Evolutionary conservation across 2,329 filamentous ascomycete genomes (phyloP).

Genomic region (Aphanoascus verrucosus): DNA sequence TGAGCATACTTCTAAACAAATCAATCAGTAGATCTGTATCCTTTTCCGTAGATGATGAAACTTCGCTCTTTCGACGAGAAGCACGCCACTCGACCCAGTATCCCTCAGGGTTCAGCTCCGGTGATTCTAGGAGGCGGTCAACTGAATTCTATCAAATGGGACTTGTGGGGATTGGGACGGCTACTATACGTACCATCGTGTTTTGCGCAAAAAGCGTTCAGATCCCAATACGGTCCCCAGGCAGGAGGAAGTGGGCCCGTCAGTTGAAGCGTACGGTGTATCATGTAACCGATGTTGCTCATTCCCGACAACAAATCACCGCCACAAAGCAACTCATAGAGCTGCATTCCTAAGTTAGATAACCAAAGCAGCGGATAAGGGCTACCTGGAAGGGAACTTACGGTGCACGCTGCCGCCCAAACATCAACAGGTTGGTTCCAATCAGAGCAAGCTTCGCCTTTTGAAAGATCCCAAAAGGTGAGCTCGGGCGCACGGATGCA

Average conservation of each 20-base stretch:
- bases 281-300: background rate
- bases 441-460: background rate
- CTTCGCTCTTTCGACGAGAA: background rate
- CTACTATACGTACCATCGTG: background rate
- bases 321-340: background rate
- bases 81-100: background rate
- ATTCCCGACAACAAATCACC: background rate
- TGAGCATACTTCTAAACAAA: constrained; percentile 7
- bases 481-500: background rate
- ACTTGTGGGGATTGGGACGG: background rate
- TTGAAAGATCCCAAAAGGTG: constrained; percentile 3
- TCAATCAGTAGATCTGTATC: background rate
- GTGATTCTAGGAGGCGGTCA: background rate
- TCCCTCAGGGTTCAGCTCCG: background rate
- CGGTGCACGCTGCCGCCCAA: constrained; percentile 1
- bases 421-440: constrained; percentile 1
- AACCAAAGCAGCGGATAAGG: background rate
- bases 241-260: background rate
- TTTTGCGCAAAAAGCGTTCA: background rate
- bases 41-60: background rate
- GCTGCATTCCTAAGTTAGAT: background rate
- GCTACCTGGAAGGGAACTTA: background rate
- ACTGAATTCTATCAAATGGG: background rate
- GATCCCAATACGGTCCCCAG: background rate
- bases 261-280: background rate